These are phyloP conservation scores for Verticillium longisporum DNA, from an alignment of 2,329 filamentous ascomycete genomes.

Conservation along the genomic window DNA sequence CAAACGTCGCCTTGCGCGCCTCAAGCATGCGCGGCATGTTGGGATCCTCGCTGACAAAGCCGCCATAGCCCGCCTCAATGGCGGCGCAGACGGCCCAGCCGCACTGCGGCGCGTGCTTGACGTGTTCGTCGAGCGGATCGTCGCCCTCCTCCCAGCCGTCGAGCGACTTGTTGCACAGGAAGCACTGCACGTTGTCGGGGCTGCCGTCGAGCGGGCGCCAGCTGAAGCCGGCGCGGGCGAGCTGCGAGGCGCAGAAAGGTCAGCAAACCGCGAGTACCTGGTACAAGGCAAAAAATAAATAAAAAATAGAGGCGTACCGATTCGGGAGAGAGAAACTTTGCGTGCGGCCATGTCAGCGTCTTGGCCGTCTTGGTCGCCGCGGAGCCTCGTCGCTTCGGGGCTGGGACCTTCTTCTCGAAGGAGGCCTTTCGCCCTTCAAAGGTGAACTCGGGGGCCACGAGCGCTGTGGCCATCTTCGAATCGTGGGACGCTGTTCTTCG, in stretches of 20 bases:
- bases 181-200: constrained; percentile 86
- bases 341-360: constrained; percentile 73
- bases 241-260: constrained; percentile 37
- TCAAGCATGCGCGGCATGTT: constrained; percentile 62
- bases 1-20: constrained; percentile 78
- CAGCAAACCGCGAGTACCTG: too few relatives aligned
- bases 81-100: constrained; percentile 75
- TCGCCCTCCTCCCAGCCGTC: constrained; percentile 91
- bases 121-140: constrained; percentile 75
- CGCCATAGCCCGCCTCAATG: constrained; percentile 54
- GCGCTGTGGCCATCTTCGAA: not conserved
- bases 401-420: constrained; percentile 60
- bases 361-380: constrained; percentile 48
- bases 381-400: constrained; percentile 64
- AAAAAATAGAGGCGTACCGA: too few relatives aligned
- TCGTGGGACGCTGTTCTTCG: not conserved
- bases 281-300: too few relatives aligned
- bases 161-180: constrained; percentile 74
- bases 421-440: constrained; percentile 73
- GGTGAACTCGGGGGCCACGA: constrained; percentile 34
- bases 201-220: constrained; percentile 69
- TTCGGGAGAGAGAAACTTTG: constrained; percentile 51
- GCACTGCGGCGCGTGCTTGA: constrained; percentile 75
- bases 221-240: constrained; percentile 87
- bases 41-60: constrained; percentile 67